Base-by-base conservation (phyloP, 176 grass and related monocot genomes). In the Carex scoparia region DNA sequence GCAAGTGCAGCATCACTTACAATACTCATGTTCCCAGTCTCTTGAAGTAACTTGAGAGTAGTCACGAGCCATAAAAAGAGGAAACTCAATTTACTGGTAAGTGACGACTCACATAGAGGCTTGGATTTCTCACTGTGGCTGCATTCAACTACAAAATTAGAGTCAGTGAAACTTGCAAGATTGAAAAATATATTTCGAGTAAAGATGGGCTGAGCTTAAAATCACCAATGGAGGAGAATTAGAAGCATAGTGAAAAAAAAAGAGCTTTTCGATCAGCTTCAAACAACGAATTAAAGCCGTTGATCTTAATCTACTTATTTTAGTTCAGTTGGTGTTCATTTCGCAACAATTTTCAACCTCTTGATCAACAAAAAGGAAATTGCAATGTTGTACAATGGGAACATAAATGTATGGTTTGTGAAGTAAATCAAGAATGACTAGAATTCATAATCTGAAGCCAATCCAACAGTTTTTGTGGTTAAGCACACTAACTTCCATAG, bases 11-110 rank as follows among this genome's bases (percentile, higher is more conserved):
- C 84, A 85, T 93, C 85, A n/a, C 94, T 74, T 3, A 79, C 57
- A 70, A 93, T 58, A 62, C 80, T 81, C 84, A 95, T 89, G 62
- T 64, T 44, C 9, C 91, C 87, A 11, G 81, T 87, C 86, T 88
- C 81, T 55, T 89, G 92, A 11, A 92, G 81, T 65, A 87, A 49
- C 86, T 92, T 95, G 67, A 95, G 86, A 31, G 85, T 93, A 85
- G 69, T 86, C 13, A 94, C 69, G 79, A 98, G 87, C 89, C 93
- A 93, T 74, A 85, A 58, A 83, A 88, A 42, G n/a, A 93, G 80
- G 64, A 84, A 90, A 40, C 86, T 91, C 63, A 95, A 85, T 19
- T 73, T 81, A 86, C 74, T 87, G 65, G 89, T 19, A 84, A 85
- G 68, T 79, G 73, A 13, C 38, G 38, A 12, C 61, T 84, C 79